A percentile compares a stretch with the other conserved stretches of the same genome.
These are phyloP conservation scores for Lobosporangium transversale DNA, from an alignment of 192 early-diverging fungal species.

Conservation along the genomic window DNA sequence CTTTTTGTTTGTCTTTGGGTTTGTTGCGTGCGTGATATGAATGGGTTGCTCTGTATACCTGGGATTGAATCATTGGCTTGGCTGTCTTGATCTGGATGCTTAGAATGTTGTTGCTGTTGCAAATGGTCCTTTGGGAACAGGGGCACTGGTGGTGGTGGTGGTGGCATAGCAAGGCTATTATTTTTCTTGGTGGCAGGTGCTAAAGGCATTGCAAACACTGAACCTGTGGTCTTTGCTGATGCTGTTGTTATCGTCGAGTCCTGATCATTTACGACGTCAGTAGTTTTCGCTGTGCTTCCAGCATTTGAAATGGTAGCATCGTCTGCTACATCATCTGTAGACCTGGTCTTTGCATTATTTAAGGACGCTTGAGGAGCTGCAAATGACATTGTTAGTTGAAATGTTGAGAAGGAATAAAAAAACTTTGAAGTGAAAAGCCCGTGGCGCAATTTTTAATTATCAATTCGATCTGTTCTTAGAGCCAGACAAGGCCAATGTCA, in stretches of 20 bases:
- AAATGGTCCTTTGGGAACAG: conserved; percentile 40
- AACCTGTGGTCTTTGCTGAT: no score
- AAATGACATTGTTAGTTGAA: conserved; percentile 46
- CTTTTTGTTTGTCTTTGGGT: no score
- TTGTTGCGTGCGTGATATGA: no score
- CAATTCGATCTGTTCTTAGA: no score
- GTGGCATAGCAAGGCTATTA: conserved; percentile 7
- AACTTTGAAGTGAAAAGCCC: not conserved
- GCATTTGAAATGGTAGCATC: not conserved
- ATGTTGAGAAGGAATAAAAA: not conserved
- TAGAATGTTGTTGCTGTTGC: no score
- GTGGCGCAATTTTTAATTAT: not conserved
- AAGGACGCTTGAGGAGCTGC: conserved; percentile 26
- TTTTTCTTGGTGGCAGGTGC: conserved; percentile 9
- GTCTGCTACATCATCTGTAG: not conserved
- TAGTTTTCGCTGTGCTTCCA: no score
- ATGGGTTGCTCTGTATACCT: no score
- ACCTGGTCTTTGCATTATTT: not conserved
- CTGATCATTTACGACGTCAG: no score
- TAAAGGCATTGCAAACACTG: conserved; percentile 26
- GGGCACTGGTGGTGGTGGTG: conserved; percentile 25
- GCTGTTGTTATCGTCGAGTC: no score
- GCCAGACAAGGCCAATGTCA: no score
- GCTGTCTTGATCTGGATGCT: no score
- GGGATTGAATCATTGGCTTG: no score